Evolutionary conservation across 768 basidiomycete species (phyloP), one percentile per base, ranked within the genome.

Genomic region (Leccinum boreale): DNA sequence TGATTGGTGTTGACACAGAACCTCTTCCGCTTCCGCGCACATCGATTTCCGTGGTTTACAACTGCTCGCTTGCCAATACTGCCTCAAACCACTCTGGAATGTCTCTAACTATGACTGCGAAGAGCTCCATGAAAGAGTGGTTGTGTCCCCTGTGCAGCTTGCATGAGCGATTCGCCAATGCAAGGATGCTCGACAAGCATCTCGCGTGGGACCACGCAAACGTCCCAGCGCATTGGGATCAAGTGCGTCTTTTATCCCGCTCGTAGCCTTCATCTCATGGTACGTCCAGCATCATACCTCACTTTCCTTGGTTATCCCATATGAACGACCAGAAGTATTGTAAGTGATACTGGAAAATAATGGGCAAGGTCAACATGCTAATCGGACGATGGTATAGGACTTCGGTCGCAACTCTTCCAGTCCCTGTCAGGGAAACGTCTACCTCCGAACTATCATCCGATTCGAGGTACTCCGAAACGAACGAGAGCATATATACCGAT

Each of bases 121-220:
- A 59, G 36, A 70, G 71, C 14, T 63, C 56, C 10, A 70, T 78
- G 66, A 59, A 58, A 19, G 61, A 69, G 2, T 83, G 80, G 76
- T 42, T 68, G 42, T 87, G 85, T 61, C 84, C 85, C 0, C 61
- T 86, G n/a, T 87, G 85, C 62, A 73, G 75, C 35, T 54, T 82
- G 10, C 75, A 82, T 50, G 73, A 70, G 23, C 58, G 57, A 0
- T 82, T 87, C 47, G 50, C 61, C 8, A 80, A 78, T 23, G 71
- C 67, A 12, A 73, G 65, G 26, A 76, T 80, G 74, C 68, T 87
- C 1, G 65, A 64, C 26, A 74, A 64, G n/a, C 85, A 87, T 63
- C 58, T 87, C 23, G 56, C 65, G 8, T 76, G 76, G 71, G 81
- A 83, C 62, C 85, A 87, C 57, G 23, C 64, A 1, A 74, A 72